phyloP scores from a whole-genome alignment of 1,139 yeast genomes.

The Diutina neorugosa region DNA sequence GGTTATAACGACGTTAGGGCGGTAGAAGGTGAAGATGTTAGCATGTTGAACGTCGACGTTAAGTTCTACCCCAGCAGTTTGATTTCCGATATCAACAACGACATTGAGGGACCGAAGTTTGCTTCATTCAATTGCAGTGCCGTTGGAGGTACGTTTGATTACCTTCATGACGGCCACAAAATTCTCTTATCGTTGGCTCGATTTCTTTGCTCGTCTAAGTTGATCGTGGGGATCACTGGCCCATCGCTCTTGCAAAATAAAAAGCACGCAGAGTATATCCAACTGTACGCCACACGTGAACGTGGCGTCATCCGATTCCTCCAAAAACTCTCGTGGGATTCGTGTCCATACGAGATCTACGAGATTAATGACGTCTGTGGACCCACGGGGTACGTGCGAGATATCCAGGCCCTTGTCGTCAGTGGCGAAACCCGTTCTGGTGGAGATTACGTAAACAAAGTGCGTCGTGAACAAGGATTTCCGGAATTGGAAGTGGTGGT shows the following conservation, averaged over 20 bases:
- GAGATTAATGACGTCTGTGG: slow-evolving; percentile 85
- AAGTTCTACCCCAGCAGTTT: neutral
- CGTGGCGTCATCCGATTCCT: slow-evolving; percentile 30
- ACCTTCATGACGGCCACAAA: slow-evolving; percentile 91
- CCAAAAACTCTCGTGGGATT: slow-evolving; percentile 19
- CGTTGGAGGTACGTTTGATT: slow-evolving; percentile 96
- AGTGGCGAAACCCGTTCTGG: slow-evolving; percentile 75
- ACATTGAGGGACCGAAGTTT: neutral
- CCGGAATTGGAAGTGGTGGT: slow-evolving; percentile 40
- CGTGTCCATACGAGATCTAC: slow-evolving; percentile 20
- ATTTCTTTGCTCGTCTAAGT: slow-evolving; percentile 38
- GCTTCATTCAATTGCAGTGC: slow-evolving; percentile 22
- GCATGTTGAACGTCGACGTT: neutral
- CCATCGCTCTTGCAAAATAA: slow-evolving; percentile 64
- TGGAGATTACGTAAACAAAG: slow-evolving; percentile 57
- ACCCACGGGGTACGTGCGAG: slow-evolving; percentile 72
- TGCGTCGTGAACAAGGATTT: slow-evolving; percentile 47
- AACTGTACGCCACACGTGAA: slow-evolving; percentile 44
- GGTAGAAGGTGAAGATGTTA: neutral
- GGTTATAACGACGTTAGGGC: neutral
- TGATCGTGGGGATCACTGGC: slow-evolving; percentile 82
- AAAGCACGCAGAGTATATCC: slow-evolving; percentile 54
- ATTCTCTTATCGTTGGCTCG: slow-evolving; percentile 66
- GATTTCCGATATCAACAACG: too few species aligned
- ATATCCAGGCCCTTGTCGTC: slow-evolving; percentile 69